Conservation (phyloP, 2,329 filamentous ascomycete species). For the Dactylellina cionopaga region DNA sequence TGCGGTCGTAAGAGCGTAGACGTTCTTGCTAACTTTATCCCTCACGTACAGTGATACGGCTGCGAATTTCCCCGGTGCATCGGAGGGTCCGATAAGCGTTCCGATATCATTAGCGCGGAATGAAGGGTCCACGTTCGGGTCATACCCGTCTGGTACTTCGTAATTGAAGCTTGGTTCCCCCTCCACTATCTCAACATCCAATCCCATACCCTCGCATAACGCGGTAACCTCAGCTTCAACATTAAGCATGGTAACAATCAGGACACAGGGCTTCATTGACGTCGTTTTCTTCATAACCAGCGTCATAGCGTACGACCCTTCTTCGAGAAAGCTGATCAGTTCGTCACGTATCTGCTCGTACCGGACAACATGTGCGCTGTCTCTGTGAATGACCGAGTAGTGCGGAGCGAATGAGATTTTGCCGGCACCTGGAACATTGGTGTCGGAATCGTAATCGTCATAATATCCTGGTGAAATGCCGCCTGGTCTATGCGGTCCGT, state of each 20-base stretch:
- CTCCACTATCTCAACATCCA: slow-evolving; percentile 35
- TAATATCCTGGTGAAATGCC: slow-evolving; percentile 34
- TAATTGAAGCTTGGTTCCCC: slow-evolving; percentile 47
- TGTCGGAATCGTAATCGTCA: slow-evolving; percentile 40
- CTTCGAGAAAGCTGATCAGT: slow-evolving; percentile 3
- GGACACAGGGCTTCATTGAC: slow-evolving; percentile 25
- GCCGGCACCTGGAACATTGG: slow-evolving; percentile 39
- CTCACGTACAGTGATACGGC: slow-evolving; percentile 33
- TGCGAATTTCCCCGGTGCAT: slow-evolving; percentile 31
- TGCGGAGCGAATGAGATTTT: slow-evolving; percentile 42
- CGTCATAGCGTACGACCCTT: slow-evolving; percentile 43
- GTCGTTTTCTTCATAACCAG: slow-evolving; percentile 27
- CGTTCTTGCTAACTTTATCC: slow-evolving; percentile 9
- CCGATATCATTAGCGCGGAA: slow-evolving; percentile 25
- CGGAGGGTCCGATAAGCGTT: slow-evolving; percentile 36
- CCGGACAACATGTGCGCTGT: slow-evolving; percentile 20
- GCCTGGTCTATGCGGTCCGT: slow-evolving; percentile 26
- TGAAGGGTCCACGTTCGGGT: not conserved
- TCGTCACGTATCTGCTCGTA: slow-evolving; percentile 39
- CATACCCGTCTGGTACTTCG: slow-evolving; percentile 23
- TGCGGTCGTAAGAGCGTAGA: slow-evolving; percentile 41
- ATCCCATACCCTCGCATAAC: slow-evolving; percentile 31
- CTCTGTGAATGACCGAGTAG: slow-evolving; percentile 34
- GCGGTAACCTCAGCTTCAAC: slow-evolving; percentile 11
- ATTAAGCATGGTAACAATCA: slow-evolving; percentile 31